A percentile compares a stretch with the other conserved stretches of the same genome.
phyloP scores from a whole-genome alignment of 2,329 filamentous ascomycete species.

The Sodiomyces alkalinus region DNA sequence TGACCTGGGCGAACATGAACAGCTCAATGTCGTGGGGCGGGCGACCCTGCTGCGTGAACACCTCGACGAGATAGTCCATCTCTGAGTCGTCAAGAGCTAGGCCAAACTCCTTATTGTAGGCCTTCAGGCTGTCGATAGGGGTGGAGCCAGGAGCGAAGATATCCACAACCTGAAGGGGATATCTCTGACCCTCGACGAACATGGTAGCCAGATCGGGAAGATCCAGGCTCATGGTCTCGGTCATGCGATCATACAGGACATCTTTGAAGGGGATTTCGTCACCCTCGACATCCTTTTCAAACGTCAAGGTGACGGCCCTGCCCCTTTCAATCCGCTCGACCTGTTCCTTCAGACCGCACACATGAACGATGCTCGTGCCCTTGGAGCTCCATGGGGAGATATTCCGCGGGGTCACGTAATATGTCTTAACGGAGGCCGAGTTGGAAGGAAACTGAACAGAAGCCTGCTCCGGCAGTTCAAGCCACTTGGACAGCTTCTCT shows the following conservation, averaged over 20 bases:
- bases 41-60: conserved; percentile 27
- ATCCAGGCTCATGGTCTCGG: conserved; percentile 56
- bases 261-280: conserved; percentile 46
- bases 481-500: conserved; percentile 21
- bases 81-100: conserved; percentile 78
- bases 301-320: conserved; percentile 55
- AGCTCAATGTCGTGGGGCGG: conserved; percentile 81
- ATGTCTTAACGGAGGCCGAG: conserved; percentile 18
- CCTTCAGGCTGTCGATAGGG: conserved; percentile 58
- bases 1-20: conserved; percentile 99
- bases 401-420: conserved; percentile 64
- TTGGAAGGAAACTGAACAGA: conserved; percentile 32
- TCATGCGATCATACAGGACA: conserved; percentile 86
- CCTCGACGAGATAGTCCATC: conserved; percentile 83
- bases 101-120: conserved; percentile 72
- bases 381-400: conserved; percentile 98
- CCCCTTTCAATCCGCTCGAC: conserved; percentile 77
- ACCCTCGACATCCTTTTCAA: conserved; percentile 31
- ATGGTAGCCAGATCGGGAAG: conserved; percentile 58
- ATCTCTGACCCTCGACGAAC: conserved; percentile 54
- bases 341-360: conserved; percentile 62
- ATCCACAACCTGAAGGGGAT: conserved; percentile 58
- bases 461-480: conserved; percentile 24
- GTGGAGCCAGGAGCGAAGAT: conserved; percentile 50
- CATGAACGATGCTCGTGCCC: conserved; percentile 83